Evolutionary conservation across 306 rosid genomes (phyloP).

Genomic region (Cicer judaicum): DNA sequence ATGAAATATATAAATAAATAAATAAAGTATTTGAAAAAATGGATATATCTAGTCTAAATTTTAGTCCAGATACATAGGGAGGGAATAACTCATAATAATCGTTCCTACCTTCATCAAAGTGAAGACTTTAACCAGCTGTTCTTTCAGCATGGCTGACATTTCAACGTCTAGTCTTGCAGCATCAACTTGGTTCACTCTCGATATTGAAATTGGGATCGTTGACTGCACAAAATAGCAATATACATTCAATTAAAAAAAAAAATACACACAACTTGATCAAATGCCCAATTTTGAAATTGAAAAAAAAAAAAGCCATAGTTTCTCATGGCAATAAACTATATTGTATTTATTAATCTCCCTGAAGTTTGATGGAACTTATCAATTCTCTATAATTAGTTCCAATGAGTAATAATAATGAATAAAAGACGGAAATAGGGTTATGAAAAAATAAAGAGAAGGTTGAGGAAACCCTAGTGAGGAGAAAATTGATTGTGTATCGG

Average conservation of each 20-base stretch:
- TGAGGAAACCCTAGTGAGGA: slow-evolving; percentile 30
- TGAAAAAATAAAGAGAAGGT: neutral
- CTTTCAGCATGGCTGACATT: slow-evolving; percentile 99
- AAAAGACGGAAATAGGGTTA: neutral
- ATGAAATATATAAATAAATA: too few species aligned
- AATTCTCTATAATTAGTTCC: neutral
- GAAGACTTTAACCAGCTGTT: slow-evolving; percentile 93
- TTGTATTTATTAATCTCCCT: neutral
- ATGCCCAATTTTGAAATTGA: neutral
- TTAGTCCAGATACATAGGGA: too few species aligned
- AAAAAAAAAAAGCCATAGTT: neutral
- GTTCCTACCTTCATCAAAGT: slow-evolving; percentile 84
- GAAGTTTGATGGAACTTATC: slow-evolving; percentile 5
- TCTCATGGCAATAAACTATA: slow-evolving; percentile 2
- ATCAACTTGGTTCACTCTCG: slow-evolving; percentile 96
- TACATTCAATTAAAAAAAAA: neutral
- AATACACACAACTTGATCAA: slow-evolving; percentile 23
- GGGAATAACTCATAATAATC: neutral
- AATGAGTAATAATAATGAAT: neutral
- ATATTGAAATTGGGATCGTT: slow-evolving; percentile 77
- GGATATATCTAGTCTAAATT: too few species aligned
- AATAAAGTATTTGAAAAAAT: too few species aligned
- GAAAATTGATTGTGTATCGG: neutral
- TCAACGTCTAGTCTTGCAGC: slow-evolving; percentile 93
- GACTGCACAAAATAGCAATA: slow-evolving; percentile 46